Percentiles rank a stretch among this genome's conserved stretches.
Evolutionary conservation across 2,329 filamentous ascomycete genomes (phyloP).

Genomic region (Alternaria sp.): DNA sequence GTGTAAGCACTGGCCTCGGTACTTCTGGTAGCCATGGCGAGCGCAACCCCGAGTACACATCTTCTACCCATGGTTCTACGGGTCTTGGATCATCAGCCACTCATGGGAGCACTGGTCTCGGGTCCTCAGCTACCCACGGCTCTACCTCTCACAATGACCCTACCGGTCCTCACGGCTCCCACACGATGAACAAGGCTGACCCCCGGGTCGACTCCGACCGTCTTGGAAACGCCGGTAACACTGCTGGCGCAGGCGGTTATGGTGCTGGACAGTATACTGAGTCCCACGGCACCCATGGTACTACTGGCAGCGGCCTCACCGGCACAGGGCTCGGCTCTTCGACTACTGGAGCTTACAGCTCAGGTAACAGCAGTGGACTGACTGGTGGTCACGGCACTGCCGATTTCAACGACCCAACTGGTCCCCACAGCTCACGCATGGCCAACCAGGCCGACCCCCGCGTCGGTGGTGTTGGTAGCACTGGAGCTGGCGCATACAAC

Average conservation of each 20-base stretch:
- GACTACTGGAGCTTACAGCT: conserved; percentile 13
- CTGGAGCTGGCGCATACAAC: background rate
- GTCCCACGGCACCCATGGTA: conserved; percentile 11
- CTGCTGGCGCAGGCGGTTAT: conserved; percentile 29
- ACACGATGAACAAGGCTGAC: conserved; percentile 38
- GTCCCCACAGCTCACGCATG: conserved; percentile 38
- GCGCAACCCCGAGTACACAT: background rate
- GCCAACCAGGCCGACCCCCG: conserved; percentile 40
- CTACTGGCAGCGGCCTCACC: conserved; percentile 13
- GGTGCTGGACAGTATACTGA: conserved; percentile 15
- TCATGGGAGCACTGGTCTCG: conserved; percentile 3
- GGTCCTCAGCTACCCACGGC: conserved; percentile 30
- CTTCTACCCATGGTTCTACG: background rate
- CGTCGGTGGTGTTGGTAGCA: conserved; percentile 2
- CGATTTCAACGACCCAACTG: conserved; percentile 41
- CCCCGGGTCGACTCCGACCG: conserved; percentile 46
- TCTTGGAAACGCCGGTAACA: conserved; percentile 36
- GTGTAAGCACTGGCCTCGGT: conserved; percentile 5
- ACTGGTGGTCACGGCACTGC: background rate
- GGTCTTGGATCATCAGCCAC: conserved; percentile 26
- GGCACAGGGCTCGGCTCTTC: conserved; percentile 7
- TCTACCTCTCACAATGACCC: conserved; percentile 22
- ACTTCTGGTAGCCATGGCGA: conserved; percentile 1
- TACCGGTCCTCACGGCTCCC: conserved; percentile 5
- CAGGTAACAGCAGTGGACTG: conserved; percentile 11